Conservation (phyloP, 371 early-diverging fungal genomes). For the Mortierella sp. region DNA sequence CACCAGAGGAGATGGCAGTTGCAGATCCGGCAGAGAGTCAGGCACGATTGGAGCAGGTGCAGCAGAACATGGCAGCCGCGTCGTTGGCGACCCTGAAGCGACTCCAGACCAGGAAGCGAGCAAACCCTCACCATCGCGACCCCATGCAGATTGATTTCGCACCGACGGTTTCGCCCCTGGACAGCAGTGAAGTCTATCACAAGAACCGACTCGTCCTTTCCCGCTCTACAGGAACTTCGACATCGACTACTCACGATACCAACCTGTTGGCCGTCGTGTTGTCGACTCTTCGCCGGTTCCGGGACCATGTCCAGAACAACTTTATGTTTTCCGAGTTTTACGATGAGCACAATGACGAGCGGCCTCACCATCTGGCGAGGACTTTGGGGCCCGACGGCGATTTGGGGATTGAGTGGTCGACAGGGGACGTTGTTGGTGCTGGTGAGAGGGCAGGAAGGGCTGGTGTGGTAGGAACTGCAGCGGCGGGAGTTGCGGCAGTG, state of each 20-base stretch:
- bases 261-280: constrained; percentile 39
- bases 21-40: not conserved
- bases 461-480: not conserved
- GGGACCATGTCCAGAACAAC: constrained; percentile 42
- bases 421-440: not conserved
- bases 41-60: constrained; percentile 12
- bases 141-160: constrained; percentile 46
- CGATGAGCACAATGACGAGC: constrained; percentile 33
- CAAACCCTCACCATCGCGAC: constrained; percentile 25
- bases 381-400: constrained; percentile 35
- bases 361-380: constrained; percentile 18
- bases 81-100: constrained; percentile 31
- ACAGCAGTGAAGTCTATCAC: not conserved
- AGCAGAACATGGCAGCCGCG: constrained; percentile 41
- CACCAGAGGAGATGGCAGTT: not conserved
- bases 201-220: constrained; percentile 19
- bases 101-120: constrained; percentile 37
- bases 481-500: not conserved
- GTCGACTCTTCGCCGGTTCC: constrained; percentile 46
- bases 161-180: constrained; percentile 18
- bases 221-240: constrained; percentile 38
- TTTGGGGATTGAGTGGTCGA: constrained; percentile 40
- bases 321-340: constrained; percentile 24
- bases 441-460: not conserved
- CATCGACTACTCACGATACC: constrained; percentile 22